phyloP scores from a whole-genome alignment of 495 filamentous ascomycete genomes.

The Hypomontagnella submonticulosa region DNA sequence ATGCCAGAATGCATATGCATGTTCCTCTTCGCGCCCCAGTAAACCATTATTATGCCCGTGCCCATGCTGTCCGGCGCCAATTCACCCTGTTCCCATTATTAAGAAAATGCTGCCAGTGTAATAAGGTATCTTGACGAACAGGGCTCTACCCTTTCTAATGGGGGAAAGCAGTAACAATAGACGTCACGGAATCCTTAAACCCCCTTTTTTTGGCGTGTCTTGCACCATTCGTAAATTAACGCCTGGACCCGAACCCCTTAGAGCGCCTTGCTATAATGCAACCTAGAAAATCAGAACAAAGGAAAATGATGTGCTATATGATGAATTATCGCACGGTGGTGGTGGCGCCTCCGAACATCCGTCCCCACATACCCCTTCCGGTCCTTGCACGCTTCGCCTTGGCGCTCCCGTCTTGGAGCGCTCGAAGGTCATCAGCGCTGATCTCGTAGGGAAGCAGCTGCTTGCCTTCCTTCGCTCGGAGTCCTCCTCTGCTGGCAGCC shows the following conservation, averaged over 20 bases:
- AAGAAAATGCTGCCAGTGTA: conserved; percentile 15
- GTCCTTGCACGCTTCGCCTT: conserved; percentile 52
- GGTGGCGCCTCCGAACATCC: conserved; percentile 50
- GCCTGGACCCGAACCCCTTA: conserved; percentile 20
- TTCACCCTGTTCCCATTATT: conserved; percentile 23
- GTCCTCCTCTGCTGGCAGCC: conserved; percentile 19
- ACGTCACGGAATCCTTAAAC: conserved; percentile 10
- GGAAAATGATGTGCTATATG: background rate
- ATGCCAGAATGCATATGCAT: conserved; percentile 35
- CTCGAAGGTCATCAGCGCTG: conserved; percentile 53
- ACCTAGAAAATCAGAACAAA: conserved; percentile 23
- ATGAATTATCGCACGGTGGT: conserved; percentile 17
- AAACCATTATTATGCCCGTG: conserved; percentile 28
- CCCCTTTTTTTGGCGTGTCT: conserved; percentile 27
- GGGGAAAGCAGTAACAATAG: conserved; percentile 14
- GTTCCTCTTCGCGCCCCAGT: conserved; percentile 13
- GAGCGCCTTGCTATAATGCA: conserved; percentile 43
- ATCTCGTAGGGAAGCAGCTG: conserved; percentile 61
- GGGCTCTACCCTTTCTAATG: conserved; percentile 30
- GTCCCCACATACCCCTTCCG: conserved; percentile 53
- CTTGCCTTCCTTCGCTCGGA: conserved; percentile 36
- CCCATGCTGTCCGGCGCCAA: conserved; percentile 9
- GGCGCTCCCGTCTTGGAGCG: conserved; percentile 50
- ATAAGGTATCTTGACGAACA: conserved; percentile 33
- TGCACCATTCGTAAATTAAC: conserved; percentile 28